Evolutionary conservation across 495 filamentous ascomycete species (phyloP), one percentile per base, ranked within the genome.

Genomic region (Penicillium paradoxum): DNA sequence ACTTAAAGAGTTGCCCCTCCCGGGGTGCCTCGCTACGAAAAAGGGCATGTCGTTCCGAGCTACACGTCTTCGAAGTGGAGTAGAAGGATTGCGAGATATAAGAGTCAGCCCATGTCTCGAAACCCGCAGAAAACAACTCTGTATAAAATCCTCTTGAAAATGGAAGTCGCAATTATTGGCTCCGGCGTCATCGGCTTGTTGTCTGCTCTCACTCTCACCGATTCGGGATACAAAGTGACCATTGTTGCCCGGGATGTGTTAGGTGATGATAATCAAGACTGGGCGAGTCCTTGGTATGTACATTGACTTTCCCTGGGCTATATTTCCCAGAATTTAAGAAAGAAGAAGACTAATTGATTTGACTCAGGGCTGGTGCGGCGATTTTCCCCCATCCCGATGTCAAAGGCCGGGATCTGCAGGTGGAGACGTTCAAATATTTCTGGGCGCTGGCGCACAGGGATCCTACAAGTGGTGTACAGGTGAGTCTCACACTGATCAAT

Each of bases 181-280:
- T 49, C 59, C 0, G 59, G 59, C 6, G 27, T 62, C 6, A 55
- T 62, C 22, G 59, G 59, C 38, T 47, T 62, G 4, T n/a, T 58
- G 10, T 62, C 59, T 6, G 55, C 59, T 4, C 34, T 62, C 4
- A 55, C 55, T n/a, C 38, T 62, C 13, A 53, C 51, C 14, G 59
- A 62, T 37, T 48, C 51, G 3, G 59, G 55, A n/a, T 53, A 58
- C 33, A 42, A 41, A 37, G 59, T 62, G 38, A 58, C 59, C 4
- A 50, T 62, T n/a, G n/a, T 62, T 9, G 59, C 59, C 1, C 59
- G 59, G 4, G 59, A 62, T 27, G 27, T 58, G 13, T 55, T 55
- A 0, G 59, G 59, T 1, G 59, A 62, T 34, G 59, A 62, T 14
- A 41, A 8, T 17, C 47, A 55, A 33, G 55, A 54, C 29, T 62